Base-by-base conservation (phyloP, 805 yeast species). In the Candida xyloterini region DNA sequence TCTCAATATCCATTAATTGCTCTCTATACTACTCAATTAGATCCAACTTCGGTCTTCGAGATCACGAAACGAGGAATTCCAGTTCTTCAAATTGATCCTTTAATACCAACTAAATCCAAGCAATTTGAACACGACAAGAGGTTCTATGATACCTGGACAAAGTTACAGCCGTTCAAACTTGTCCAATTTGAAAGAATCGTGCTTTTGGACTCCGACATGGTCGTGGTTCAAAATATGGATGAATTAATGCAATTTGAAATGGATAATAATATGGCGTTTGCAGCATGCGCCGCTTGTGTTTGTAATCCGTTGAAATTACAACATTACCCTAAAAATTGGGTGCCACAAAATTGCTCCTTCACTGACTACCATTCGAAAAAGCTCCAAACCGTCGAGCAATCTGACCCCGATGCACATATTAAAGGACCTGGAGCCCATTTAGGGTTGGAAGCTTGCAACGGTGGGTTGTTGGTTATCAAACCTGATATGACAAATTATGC, bases 61-160 rank as follows among this genome's bases (percentile, higher is more conserved):
- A 51, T 78, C 20, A 68, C 64, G 25, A 31, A 35, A 1, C 59
- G 74, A 21, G 63, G 64, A 0, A 75, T 78, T 10, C 62, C 66
- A 16, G 67, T 70, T 35, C 38, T 66, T 23, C 62, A 59, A 38
- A 65, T 76, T 11, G 64, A 66, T 14, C 63, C 68, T 37, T 57
- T 78, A 20, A 49, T 67, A 5, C 82, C 81, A 1, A 51, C 58
- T 1, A 57, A 53, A 13, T 60, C 63, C 44, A 72, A 70, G 48
- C 73, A 71, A 40, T 73, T 73, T 47, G 56, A 67, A 9, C 58
- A 66, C 26, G 83, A 79, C 47, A 65, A 73, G 9, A 59, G 84
- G 25, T 78, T 78, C 57, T 62, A 70, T 50, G 82, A 78, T 52
- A 76, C 81, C 47, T 78, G 82, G 81, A 67, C 81, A 21, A 78